Percentiles rank a stretch among this genome's conserved stretches.
Conservation (phyloP, 495 filamentous ascomycete genomes). For the Massariosphaeria phaeospora region DNA sequence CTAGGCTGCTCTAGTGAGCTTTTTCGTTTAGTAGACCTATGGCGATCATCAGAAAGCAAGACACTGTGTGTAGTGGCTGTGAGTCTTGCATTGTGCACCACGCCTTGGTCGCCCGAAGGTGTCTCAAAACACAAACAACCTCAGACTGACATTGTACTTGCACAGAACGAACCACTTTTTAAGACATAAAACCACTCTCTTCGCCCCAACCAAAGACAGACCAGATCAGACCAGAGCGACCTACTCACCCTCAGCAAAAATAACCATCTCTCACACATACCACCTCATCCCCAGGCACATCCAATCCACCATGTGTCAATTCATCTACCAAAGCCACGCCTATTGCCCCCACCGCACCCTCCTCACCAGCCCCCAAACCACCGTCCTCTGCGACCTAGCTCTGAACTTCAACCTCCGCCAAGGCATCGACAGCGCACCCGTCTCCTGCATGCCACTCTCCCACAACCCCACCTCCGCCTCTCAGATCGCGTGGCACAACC, state of each 20-base stretch:
- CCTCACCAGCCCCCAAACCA: background rate
- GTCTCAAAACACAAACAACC: background rate
- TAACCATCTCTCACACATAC: background rate
- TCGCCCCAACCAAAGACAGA: background rate
- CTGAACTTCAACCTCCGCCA: background rate
- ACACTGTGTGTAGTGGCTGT: too few relatives aligned
- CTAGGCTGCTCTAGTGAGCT: too few relatives aligned
- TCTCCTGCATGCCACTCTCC: background rate
- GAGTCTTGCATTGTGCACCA: too few relatives aligned
- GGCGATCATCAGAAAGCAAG: too few relatives aligned
- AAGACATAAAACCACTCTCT: background rate
- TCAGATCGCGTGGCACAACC: too few relatives aligned
- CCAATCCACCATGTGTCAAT: conserved; percentile 2
- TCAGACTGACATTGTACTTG: background rate
- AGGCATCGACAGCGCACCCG: background rate
- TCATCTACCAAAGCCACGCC: background rate
- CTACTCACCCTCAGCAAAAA: background rate
- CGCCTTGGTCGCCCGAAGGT: background rate
- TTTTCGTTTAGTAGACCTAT: too few relatives aligned
- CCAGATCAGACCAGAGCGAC: background rate
- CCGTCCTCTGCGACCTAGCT: background rate
- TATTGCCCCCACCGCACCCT: background rate
- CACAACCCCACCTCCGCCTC: too few relatives aligned
- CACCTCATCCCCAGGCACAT: background rate
- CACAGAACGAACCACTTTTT: background rate